Percentiles rank a stretch among this genome's conserved stretches.
Conservation (phyloP, 2,329 filamentous ascomycete species). For the Beauveria varroae region DNA sequence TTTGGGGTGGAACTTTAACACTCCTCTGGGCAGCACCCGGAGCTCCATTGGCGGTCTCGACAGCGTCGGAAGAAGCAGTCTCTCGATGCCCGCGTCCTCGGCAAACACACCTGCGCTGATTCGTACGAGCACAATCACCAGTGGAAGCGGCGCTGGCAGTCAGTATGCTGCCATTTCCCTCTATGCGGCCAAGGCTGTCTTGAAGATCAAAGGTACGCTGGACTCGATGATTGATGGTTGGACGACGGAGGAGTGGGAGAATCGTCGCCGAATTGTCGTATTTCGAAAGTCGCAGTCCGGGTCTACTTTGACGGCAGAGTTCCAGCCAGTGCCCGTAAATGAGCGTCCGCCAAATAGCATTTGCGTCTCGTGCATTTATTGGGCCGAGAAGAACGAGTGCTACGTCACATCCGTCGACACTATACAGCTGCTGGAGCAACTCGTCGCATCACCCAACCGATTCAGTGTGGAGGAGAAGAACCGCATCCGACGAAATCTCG, state of each 20-base stretch:
- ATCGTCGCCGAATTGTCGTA: conserved; percentile 75
- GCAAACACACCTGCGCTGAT: conserved; percentile 40
- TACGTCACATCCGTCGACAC: conserved; percentile 97
- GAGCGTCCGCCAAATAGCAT: conserved; percentile 78
- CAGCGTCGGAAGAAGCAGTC: conserved; percentile 36
- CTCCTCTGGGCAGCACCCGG: conserved; percentile 31
- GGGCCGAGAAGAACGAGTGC: conserved; percentile 84
- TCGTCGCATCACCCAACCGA: conserved; percentile 65
- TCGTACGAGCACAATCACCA: conserved; percentile 47
- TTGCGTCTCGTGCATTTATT: conserved; percentile 96
- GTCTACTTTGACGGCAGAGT: conserved; percentile 72
- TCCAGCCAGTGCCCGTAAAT: conserved; percentile 69
- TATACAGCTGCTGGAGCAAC: conserved; percentile 85
- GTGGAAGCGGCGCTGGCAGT: conserved; percentile 28
- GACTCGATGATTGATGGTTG: conserved; percentile 77
- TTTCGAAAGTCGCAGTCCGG: conserved; percentile 79
- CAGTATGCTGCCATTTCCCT: conserved; percentile 72
- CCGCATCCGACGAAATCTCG: conserved; percentile 87
- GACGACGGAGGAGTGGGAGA: conserved; percentile 72
- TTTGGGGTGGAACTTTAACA: conserved; percentile 37
- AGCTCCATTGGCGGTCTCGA: conserved; percentile 34
- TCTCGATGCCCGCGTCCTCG: conserved; percentile 38
- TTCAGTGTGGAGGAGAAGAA: conserved; percentile 99
- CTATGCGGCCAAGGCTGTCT: conserved; percentile 74
- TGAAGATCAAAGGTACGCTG: conserved; percentile 82